Evolutionary conservation across 2,329 filamentous ascomycete species (phyloP), one percentile per base, ranked within the genome.

Genomic region (Fusarium compactum): DNA sequence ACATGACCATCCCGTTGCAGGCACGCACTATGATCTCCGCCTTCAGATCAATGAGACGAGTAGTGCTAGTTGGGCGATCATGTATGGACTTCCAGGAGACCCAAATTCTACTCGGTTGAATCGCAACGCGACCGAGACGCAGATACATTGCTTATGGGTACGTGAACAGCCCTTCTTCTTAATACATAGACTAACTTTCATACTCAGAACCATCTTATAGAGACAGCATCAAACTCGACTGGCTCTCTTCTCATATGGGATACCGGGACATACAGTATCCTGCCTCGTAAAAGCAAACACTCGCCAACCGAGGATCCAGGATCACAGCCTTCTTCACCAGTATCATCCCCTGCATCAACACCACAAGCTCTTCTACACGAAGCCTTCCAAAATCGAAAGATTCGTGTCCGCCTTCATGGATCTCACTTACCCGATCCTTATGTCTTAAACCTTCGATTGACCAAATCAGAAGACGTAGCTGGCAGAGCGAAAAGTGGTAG

Each of bases 1-100:
- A 75, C 90, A 93, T 76, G 90, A 92, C 74, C 91, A 93, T 75
- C 91, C 91, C 3, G 77, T 91, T 45, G 89, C 91, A 12, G 90
- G 91, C 25, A 84, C 85, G 2, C 89, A 91, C 76, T 92, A 93
- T 80, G 91, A 93, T 77, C 82, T 93, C 22, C 84, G 91, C 5
- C 81, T 93, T 20, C 90, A 93, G 77, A 90, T 92, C 76, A 92
- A 91, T 30, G 83, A 85, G 61, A 85, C 86, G 1, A 92, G 90
- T 74, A 90, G 89, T 27, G 85, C 87, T 14, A 91, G 87, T 63
- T 93, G 84, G 84, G 87, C 88, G 1, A 83, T 90, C 69, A 89
- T 89, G 87, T 90, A 90, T 73, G 88, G 88, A 2, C 75, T 88
- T 20, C 88, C 87, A 0, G 89, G 87, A 0, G 83, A 89, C 74